Evolutionary conservation across 805 yeast species (phyloP), one percentile per base, ranked within the genome.

Genomic region (Yarrowia keelungensis): DNA sequence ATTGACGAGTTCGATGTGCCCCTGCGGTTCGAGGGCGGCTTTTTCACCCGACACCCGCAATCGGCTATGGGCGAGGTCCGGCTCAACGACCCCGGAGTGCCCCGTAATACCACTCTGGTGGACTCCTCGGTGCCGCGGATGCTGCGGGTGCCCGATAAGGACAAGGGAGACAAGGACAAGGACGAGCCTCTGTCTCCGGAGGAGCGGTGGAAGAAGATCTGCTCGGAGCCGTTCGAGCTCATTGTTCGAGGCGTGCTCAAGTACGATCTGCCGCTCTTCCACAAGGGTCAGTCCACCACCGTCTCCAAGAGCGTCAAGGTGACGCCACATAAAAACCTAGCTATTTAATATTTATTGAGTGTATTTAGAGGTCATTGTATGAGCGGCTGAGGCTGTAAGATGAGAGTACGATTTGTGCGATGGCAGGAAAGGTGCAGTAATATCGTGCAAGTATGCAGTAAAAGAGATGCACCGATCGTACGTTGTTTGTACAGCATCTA

Each of bases 181-280:
- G 35, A 64, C 11, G 39, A 50, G 36, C 47, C 56, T 2, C 26
- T 59, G 51, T 12, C 65, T 12, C 65, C 65, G 9, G 65, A 59
- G 19, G 65, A 59, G 35, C 50, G 65, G 38, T 62, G 67, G 67
- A 62, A 62, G 47, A 49, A 62, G 45, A 62, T 62, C 11, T 62
- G 56, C 39, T 62, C 67, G 32, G 56, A 62, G 47, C 97, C 97
- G 12, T 94, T 93, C 76, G 97, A 92, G 70, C 80, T 94, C 72
- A 89, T 92, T 22, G 82, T 94, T 3, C 82, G 97, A 62, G 98
- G 98, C 0, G 87, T 88, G 26, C 82, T 94, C 75, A 87, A 85
- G 74, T 94, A 94, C 77, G 85, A 84, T 62, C 81, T 92, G 67
- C 95, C 97, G n/a, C 47, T 62, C 11, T 62, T 62, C 47, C 67